Evolutionary conservation across 2,329 filamentous ascomycete species (phyloP), one percentile per base, ranked within the genome.

Genomic region (Colletotrichum incanum): DNA sequence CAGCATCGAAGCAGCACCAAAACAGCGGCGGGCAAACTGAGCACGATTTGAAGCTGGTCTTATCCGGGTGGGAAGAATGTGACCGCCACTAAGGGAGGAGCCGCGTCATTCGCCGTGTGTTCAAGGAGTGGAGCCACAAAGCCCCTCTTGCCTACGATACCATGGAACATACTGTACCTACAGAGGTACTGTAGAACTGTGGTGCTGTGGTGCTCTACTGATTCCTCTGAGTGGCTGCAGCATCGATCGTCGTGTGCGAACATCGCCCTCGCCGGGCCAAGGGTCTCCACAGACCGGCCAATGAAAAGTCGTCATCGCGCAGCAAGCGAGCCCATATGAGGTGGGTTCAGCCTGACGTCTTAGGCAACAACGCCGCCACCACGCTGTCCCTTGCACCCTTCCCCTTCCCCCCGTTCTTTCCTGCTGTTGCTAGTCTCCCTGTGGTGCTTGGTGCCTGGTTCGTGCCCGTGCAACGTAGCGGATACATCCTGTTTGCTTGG

Each of bases 371-470:
- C 41, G 34, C 50, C 64, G 65, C 34, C 63, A 71, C 56, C 50
- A 71, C 55, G 62, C 61, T 61, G 39, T 71, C 56, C 49, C 67
- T 62, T 67, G 47, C 67, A 61, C 28, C 2, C 34, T 37, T 8
- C 34, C 34, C 34, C 34, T 2, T 37, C 34, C 7, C 31, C 39
- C 43, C 23, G 37, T 28, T 47, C 54, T 31, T 28, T 45, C 55
- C 18, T 37, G 37, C 23, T 34, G 26, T 34, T 23, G 55, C 60
- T 60, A 16, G 20, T 49, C n/a, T 28, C 28, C 37, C 28, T 34
- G 4, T 34, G 18, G 18, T 34, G 50, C 28, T 3, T 34, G 18
- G 18, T 34, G 50, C 28, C 2, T 54, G 50, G 20, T 55, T 11
- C 20, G n/a, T 39, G n/a, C 55, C 37, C 20, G n/a, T 26, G 56